Evolutionary conservation across 768 basidiomycete genomes (phyloP).

Genomic region (Boletus pseudopeckii): DNA sequence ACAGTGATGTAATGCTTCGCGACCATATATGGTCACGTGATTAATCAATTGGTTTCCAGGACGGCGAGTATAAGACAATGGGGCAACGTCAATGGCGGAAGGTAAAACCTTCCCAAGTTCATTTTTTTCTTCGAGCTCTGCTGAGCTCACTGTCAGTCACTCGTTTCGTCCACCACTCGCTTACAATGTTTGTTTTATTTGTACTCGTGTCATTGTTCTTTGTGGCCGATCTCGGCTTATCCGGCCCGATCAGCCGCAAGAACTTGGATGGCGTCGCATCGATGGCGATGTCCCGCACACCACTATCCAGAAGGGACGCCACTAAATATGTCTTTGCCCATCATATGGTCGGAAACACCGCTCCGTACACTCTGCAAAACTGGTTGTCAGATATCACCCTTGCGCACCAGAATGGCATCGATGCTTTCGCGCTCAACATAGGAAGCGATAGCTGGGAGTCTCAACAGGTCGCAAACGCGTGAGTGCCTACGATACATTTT

Average conservation of each 20-base stretch:
- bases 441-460: constrained; percentile 64
- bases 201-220: constrained; percentile 12
- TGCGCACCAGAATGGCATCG: constrained; percentile 57
- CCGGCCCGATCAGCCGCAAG: constrained; percentile 15
- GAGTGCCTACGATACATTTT: constrained; percentile 21
- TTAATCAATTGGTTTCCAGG: constrained; percentile 4
- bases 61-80: constrained; percentile 9
- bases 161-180: constrained; percentile 16
- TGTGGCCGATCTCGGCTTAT: constrained; percentile 1
- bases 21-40: neutral
- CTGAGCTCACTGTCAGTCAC: constrained; percentile 7
- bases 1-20: too few species aligned
- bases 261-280: neutral
- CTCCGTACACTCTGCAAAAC: constrained; percentile 46
- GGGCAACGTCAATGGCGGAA: neutral
- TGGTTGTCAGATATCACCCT: constrained; percentile 53
- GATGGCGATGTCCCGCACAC: neutral
- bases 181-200: constrained; percentile 17
- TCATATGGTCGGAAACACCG: constrained; percentile 64
- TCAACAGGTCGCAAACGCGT: constrained; percentile 62
- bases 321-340: constrained; percentile 54
- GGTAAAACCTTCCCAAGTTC: neutral
- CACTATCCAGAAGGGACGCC: constrained; percentile 12
- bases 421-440: constrained; percentile 70
- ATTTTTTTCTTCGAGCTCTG: neutral